These are phyloP conservation scores for Colletotrichum navitas DNA, from an alignment of 2,329 filamentous ascomycete species.

Conservation along the genomic window DNA sequence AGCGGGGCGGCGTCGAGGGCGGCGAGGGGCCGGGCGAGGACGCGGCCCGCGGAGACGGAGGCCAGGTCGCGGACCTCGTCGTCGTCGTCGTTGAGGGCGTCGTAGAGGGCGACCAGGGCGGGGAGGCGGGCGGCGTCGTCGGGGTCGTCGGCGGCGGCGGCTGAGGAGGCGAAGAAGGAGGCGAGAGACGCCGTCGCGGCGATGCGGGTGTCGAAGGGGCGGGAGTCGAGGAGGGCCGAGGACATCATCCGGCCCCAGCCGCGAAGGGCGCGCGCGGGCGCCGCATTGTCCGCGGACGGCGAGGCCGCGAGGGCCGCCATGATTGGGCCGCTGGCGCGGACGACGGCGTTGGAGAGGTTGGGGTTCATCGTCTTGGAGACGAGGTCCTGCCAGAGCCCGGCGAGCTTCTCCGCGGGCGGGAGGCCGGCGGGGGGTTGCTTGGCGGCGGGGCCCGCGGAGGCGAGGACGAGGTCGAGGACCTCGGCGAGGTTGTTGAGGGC, in stretches of 20 bases:
- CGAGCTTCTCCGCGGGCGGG: slow-evolving; percentile 51
- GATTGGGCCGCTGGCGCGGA: slow-evolving; percentile 62
- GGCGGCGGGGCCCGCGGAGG: background rate
- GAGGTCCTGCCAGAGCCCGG: slow-evolving; percentile 57
- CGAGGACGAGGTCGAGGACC: slow-evolving; percentile 58
- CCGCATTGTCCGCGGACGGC: slow-evolving; percentile 9
- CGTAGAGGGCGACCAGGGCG: slow-evolving; percentile 76
- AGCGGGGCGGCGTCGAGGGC: slow-evolving; percentile 61
- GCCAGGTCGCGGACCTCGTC: slow-evolving; percentile 83
- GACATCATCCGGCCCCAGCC: slow-evolving; percentile 65
- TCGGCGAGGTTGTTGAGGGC: slow-evolving; percentile 62
- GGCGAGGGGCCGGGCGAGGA: slow-evolving; percentile 62
- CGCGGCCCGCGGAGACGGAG: slow-evolving; percentile 60
- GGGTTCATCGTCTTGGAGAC: slow-evolving; percentile 58
- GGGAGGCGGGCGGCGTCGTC: slow-evolving; percentile 60
- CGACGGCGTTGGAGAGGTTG: slow-evolving; percentile 62
- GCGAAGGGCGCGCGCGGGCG: slow-evolving; percentile 45
- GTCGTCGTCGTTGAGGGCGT: slow-evolving; percentile 88
- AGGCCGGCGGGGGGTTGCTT: slow-evolving; percentile 43
- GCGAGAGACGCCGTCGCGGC: slow-evolving; percentile 69
- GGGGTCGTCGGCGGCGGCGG: slow-evolving; percentile 44
- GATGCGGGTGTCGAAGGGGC: slow-evolving; percentile 75
- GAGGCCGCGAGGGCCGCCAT: slow-evolving; percentile 51
- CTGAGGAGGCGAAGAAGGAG: slow-evolving; percentile 59
- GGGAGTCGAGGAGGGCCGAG: slow-evolving; percentile 24